phyloP scores from a whole-genome alignment of 2,329 filamentous ascomycete species.

The Arthrobotrys conoides region DNA sequence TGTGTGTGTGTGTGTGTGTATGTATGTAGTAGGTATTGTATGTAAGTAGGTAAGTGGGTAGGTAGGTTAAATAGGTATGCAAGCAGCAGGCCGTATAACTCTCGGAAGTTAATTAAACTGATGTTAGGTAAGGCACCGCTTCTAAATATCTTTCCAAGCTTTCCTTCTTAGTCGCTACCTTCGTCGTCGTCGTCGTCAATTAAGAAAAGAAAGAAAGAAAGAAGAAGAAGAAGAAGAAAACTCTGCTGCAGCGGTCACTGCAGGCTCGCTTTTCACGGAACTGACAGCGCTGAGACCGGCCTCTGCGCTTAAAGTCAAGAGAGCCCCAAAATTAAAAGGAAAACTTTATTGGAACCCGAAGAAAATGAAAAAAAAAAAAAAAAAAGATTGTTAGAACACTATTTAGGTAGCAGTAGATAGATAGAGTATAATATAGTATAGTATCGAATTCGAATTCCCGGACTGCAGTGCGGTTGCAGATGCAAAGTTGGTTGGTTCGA shows the following conservation, averaged over 20 bases:
- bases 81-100: background rate
- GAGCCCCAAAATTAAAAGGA: constrained; percentile 17
- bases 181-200: constrained; percentile 17
- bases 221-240: constrained; percentile 10
- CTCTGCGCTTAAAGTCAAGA: constrained; percentile 56
- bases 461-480: constrained; percentile 24
- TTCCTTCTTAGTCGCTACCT: background rate
- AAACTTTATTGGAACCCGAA: constrained; percentile 33
- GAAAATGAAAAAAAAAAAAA: constrained; percentile 1
- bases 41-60: background rate
- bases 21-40: constrained; percentile 7
- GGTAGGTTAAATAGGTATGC: constrained; percentile 9
- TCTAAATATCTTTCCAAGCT: background rate
- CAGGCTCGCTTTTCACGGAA: constrained; percentile 51
- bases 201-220: background rate
- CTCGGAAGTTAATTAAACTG: constrained; percentile 18
- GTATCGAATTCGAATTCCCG: constrained; percentile 18
- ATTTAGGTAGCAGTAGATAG: constrained; percentile 2
- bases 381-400: background rate
- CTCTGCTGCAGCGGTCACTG: constrained; percentile 11
- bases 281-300: constrained; percentile 58
- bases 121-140: background rate
- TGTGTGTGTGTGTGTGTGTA: too few relatives aligned
- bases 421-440: too few relatives aligned
- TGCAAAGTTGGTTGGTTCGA: constrained; percentile 23